These are phyloP conservation scores for Dacryopinax spathularia DNA, from an alignment of 768 basidiomycete genomes.

Conservation along the genomic window DNA sequence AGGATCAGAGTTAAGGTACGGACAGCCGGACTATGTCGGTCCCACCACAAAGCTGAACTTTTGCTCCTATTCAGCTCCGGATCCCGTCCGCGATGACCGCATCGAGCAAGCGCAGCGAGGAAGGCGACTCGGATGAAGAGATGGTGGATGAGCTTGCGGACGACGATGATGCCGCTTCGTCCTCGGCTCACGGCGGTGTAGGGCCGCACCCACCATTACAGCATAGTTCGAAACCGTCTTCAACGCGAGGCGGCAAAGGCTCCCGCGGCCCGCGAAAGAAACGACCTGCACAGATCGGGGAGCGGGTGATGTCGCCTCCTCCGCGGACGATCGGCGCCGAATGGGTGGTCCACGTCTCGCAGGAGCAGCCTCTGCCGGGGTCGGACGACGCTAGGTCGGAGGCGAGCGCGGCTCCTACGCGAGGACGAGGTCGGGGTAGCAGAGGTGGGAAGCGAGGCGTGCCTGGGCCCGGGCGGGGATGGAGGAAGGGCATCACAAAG, in stretches of 20 bases:
- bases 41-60: not conserved
- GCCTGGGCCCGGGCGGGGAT: not conserved
- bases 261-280: constrained; percentile 4
- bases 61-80: not conserved
- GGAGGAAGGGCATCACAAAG: constrained; percentile 4
- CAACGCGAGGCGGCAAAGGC: not conserved
- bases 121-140: not conserved
- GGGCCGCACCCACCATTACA: constrained; percentile 2
- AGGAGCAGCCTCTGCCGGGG: not conserved
- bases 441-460: not conserved
- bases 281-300: constrained; percentile 5
- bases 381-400: not conserved
- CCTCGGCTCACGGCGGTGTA: constrained; percentile 4
- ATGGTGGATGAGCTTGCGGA: not conserved
- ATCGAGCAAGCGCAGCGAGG: not conserved
- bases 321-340: constrained; percentile 3
- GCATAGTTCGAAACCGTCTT: not conserved
- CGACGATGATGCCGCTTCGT: not conserved
- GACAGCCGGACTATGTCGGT: not conserved
- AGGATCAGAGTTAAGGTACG: not conserved
- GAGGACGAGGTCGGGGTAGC: not conserved
- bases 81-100: not conserved
- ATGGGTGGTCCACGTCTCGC: constrained; percentile 9
- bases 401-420: not conserved
- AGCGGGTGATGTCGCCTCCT: not conserved